Conservation (phyloP, 2,329 filamentous ascomycete genomes). For the Xylaria sp. region DNA sequence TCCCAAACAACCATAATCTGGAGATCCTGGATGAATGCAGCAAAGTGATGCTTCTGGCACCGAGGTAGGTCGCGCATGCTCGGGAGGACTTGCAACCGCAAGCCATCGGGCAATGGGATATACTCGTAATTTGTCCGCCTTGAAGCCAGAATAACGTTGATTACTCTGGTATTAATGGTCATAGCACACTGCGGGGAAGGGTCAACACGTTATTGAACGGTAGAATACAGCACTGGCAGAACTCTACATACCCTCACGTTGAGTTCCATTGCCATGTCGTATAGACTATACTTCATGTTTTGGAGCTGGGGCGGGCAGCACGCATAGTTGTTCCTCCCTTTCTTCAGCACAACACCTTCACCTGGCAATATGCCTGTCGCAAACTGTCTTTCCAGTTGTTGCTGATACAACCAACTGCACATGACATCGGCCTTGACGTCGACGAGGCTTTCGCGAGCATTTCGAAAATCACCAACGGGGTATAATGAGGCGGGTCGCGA, state of each 20-base stretch:
- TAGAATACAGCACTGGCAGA: background rate
- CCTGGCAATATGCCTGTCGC: conserved; percentile 52
- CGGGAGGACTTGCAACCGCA: conserved; percentile 71
- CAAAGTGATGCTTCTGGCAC: conserved; percentile 73
- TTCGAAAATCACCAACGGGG: conserved; percentile 55
- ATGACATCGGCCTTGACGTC: conserved; percentile 71
- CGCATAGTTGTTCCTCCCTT: conserved; percentile 52
- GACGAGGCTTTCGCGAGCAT: conserved; percentile 58
- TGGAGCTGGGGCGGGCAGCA: conserved; percentile 55
- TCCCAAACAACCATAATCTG: conserved; percentile 72
- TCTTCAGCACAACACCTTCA: conserved; percentile 56
- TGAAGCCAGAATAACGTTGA: conserved; percentile 66
- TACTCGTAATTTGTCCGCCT: conserved; percentile 61
- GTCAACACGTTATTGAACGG: conserved; percentile 28
- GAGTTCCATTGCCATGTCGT: conserved; percentile 52
- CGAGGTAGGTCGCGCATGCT: conserved; percentile 66
- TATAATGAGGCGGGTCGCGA: conserved; percentile 50
- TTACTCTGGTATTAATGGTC: conserved; percentile 73
- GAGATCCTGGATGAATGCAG: conserved; percentile 71
- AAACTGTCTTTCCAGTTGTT: conserved; percentile 65
- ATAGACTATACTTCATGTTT: conserved; percentile 51
- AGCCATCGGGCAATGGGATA: conserved; percentile 67
- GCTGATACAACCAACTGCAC: conserved; percentile 71
- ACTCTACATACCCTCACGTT: conserved; percentile 53
- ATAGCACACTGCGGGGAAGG: conserved; percentile 67